Conservation (phyloP, 805 yeast genomes). For the Schizosaccharomyces octosporus region DNA sequence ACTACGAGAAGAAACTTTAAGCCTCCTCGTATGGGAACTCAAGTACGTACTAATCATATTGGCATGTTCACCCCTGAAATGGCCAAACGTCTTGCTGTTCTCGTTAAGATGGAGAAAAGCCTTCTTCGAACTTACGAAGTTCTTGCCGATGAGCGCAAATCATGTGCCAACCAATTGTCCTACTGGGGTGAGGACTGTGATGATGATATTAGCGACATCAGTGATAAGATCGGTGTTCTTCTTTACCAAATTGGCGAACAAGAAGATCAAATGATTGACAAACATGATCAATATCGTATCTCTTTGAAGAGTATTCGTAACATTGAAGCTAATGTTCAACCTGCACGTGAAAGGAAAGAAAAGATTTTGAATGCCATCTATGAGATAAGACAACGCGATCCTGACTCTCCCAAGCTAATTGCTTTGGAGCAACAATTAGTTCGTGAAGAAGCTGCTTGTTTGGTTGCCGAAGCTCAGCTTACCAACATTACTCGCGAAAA, state of each 20-base stretch:
- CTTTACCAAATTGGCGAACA: constrained; percentile 91
- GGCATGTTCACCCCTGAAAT: constrained; percentile 44
- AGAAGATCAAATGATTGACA: constrained; percentile 94
- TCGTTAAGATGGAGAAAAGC: constrained; percentile 89
- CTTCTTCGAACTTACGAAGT: constrained; percentile 83
- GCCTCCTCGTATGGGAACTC: background rate
- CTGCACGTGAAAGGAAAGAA: constrained; percentile 92
- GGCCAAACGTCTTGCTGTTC: constrained; percentile 69
- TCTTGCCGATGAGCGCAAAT: constrained; percentile 80
- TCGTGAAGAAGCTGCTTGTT: constrained; percentile 95
- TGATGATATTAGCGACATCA: constrained; percentile 88
- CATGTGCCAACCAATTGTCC: constrained; percentile 90
- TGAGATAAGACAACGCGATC: constrained; percentile 91
- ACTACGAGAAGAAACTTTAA: background rate
- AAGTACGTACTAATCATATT: background rate
- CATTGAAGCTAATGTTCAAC: constrained; percentile 94
- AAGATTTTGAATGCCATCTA: constrained; percentile 95
- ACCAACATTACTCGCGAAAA: constrained; percentile 94
- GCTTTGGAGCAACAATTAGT: constrained; percentile 95
- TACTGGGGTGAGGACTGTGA: constrained; percentile 96
- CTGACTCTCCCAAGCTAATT: constrained; percentile 84
- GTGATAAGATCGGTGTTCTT: constrained; percentile 89
- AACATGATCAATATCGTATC: constrained; percentile 92
- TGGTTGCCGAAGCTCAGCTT: constrained; percentile 96
- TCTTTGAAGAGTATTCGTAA: constrained; percentile 84